These are phyloP conservation scores for Coriolopsis trogii DNA, from an alignment of 1,284 basidiomycete genomes.

Conservation along the genomic window DNA sequence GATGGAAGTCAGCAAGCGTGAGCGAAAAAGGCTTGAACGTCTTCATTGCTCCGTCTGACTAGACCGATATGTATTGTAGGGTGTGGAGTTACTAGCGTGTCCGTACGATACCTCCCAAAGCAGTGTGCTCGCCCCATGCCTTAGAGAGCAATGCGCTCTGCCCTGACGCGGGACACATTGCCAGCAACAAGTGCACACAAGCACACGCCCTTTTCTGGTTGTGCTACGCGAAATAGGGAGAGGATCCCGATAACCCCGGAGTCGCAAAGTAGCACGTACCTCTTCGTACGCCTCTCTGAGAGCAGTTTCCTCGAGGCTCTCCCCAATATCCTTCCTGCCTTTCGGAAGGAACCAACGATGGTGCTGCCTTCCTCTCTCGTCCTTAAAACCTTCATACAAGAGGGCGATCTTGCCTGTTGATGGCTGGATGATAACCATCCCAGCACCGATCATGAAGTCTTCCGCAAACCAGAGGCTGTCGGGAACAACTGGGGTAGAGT, in stretches of 20 bases:
- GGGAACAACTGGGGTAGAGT: conserved; percentile 36
- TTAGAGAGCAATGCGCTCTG: too few relatives aligned
- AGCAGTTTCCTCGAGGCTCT: conserved; percentile 57
- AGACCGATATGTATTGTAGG: too few relatives aligned
- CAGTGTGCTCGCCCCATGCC: too few relatives aligned
- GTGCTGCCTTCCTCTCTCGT: neutral
- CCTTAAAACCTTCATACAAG: conserved; percentile 36
- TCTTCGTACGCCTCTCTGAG: conserved; percentile 69
- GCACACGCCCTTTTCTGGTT: too few relatives aligned
- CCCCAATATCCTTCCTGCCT: conserved; percentile 65
- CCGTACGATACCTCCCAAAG: too few relatives aligned
- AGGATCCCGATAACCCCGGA: too few relatives aligned
- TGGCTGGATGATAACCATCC: conserved; percentile 62
- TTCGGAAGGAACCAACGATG: conserved; percentile 56
- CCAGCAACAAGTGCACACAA: too few relatives aligned
- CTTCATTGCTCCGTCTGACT: too few relatives aligned
- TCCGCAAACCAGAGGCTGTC: conserved; percentile 46
- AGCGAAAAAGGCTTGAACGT: neutral
- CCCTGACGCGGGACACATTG: too few relatives aligned
- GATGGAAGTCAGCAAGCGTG: neutral
- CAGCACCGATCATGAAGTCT: conserved; percentile 60
- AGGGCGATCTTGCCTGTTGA: conserved; percentile 44
- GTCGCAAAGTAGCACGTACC: conserved; percentile 38
- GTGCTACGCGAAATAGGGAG: too few relatives aligned
- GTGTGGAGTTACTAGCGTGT: too few relatives aligned